Evolutionary conservation across 768 basidiomycete species (phyloP).

Genomic region (Russula vinacea): DNA sequence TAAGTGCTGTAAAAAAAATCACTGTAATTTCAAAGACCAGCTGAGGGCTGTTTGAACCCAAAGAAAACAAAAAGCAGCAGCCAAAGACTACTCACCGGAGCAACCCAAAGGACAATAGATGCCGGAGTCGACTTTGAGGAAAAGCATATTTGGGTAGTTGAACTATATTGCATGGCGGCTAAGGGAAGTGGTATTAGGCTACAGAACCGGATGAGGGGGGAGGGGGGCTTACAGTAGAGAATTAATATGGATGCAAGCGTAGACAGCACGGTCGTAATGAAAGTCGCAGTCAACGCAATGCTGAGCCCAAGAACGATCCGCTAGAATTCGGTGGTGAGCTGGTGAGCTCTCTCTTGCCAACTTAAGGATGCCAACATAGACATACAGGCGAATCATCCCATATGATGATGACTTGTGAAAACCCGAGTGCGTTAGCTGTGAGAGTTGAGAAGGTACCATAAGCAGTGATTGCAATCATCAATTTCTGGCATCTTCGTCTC

Average conservation of each 20-base stretch:
- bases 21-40: slow-evolving; percentile 39
- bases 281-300: slow-evolving; percentile 34
- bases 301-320: slow-evolving; percentile 33
- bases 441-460: slow-evolving; percentile 35
- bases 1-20: slow-evolving; percentile 36
- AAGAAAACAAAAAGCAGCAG: background rate
- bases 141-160: slow-evolving; percentile 34
- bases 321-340: background rate
- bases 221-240: background rate
- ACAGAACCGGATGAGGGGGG: background rate
- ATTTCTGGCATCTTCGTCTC: slow-evolving; percentile 35
- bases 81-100: slow-evolving; percentile 34
- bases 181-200: background rate
- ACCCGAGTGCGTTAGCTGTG: slow-evolving; percentile 38
- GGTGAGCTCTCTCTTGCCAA: background rate
- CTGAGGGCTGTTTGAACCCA: slow-evolving; percentile 29
- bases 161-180: slow-evolving; percentile 34
- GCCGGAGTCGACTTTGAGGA: slow-evolving; percentile 27
- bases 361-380: background rate
- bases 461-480: slow-evolving; percentile 33
- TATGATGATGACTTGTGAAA: slow-evolving; percentile 38
- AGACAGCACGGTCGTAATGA: slow-evolving; percentile 30
- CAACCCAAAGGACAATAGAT: slow-evolving; percentile 36
- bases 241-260: slow-evolving; percentile 26
- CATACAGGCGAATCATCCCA: slow-evolving; percentile 40